Percentiles rank a stretch among this genome's conserved stretches.
Conservation (phyloP, 306 rosid genomes). For the Medicago lupulina region DNA sequence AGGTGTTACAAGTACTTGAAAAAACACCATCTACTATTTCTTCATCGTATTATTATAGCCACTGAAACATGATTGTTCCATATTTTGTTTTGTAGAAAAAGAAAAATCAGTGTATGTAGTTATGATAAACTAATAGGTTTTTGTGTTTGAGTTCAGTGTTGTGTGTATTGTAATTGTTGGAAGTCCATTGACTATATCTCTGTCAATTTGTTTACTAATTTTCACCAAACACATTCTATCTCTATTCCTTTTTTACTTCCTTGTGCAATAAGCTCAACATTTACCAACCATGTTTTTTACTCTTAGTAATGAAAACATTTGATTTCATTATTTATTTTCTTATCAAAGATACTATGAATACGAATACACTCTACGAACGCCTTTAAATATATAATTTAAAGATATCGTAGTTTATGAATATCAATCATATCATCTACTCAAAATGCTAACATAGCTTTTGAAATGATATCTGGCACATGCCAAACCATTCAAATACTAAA, state of each 20-base stretch:
- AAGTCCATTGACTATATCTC: constrained; percentile 39
- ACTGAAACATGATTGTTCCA: constrained; percentile 41
- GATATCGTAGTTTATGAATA: background rate
- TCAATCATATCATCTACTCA: background rate
- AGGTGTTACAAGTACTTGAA: constrained; percentile 76
- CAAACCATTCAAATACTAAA: background rate
- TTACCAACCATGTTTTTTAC: background rate
- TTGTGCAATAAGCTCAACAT: background rate
- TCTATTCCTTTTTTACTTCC: background rate
- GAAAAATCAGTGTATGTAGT: constrained; percentile 47
- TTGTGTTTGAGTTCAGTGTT: constrained; percentile 37
- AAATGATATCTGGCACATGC: background rate
- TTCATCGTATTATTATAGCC: constrained; percentile 58
- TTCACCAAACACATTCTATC: constrained; percentile 4
- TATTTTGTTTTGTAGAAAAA: constrained; percentile 54
- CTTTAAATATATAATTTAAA: no score
- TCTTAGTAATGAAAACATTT: no score
- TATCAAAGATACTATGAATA: no score
- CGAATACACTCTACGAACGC: no score
- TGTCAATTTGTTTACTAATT: constrained; percentile 46
- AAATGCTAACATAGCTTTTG: background rate
- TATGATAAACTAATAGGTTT: constrained; percentile 52
- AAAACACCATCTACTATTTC: constrained; percentile 56
- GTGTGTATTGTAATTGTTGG: constrained; percentile 42
- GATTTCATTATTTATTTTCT: no score